Conservation (phyloP, 2,329 filamentous ascomycete genomes). For the Penicillium hordei region DNA sequence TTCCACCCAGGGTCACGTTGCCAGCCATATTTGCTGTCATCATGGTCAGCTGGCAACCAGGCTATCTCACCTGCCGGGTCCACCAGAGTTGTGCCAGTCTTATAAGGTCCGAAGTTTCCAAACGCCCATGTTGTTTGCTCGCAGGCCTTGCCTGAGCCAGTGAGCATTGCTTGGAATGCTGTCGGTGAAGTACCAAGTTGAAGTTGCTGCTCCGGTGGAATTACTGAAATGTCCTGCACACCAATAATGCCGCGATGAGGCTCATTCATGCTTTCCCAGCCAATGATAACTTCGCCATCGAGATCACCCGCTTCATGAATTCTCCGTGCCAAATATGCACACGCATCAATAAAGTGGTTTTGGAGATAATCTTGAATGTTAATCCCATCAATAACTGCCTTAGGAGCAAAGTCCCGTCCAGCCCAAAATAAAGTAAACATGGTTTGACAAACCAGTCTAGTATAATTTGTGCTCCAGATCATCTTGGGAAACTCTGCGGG, state of each 20-base stretch:
- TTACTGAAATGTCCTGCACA: conserved; percentile 73
- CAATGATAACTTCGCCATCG: conserved; percentile 81
- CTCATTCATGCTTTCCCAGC: conserved; percentile 96
- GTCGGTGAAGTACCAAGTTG: conserved; percentile 93
- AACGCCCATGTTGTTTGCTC: conserved; percentile 93
- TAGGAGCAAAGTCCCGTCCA: conserved; percentile 87
- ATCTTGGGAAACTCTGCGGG: conserved; percentile 91
- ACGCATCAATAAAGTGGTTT: conserved; percentile 77
- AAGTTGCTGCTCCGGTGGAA: conserved; percentile 83
- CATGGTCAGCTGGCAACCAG: conserved; percentile 80
- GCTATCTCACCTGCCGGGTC: conserved; percentile 83
- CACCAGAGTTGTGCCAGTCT: conserved; percentile 76
- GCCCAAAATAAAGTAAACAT: conserved; percentile 95
- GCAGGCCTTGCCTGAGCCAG: conserved; percentile 84
- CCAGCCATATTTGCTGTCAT: conserved; percentile 87
- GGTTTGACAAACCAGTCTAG: conserved; percentile 77
- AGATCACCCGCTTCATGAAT: conserved; percentile 90
- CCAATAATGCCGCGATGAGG: conserved; percentile 87
- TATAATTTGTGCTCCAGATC: conserved; percentile 99
- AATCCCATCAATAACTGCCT: conserved; percentile 88
- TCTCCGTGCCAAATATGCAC: conserved; percentile 74
- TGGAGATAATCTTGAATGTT: conserved; percentile 98
- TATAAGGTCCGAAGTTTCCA: conserved; percentile 87
- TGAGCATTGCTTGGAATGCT: conserved; percentile 88
- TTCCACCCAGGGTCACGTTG: conserved; percentile 85